Conservation (phyloP, 768 basidiomycete species). For the Suillus occidentalis region DNA sequence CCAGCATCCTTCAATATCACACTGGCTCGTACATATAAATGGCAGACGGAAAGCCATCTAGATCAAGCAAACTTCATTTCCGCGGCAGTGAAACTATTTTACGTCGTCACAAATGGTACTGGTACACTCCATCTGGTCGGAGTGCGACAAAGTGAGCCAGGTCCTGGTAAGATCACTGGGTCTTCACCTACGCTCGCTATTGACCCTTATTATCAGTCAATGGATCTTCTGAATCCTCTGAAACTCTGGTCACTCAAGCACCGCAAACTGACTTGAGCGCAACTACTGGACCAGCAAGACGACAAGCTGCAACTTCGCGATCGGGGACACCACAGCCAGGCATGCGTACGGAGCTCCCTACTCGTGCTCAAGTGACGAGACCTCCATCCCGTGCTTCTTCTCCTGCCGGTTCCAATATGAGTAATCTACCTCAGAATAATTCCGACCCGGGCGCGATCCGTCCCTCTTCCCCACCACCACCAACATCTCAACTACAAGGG, state of each 20-base stretch:
- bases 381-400: slow-evolving; percentile 41
- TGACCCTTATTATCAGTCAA: slow-evolving; percentile 12
- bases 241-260: slow-evolving; percentile 17
- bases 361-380: slow-evolving; percentile 25
- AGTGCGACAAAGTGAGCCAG: slow-evolving; percentile 42
- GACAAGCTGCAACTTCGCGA: slow-evolving; percentile 10
- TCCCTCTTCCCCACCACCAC: slow-evolving; percentile 22
- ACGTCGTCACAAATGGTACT: slow-evolving; percentile 42
- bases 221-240: slow-evolving; percentile 19
- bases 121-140: slow-evolving; percentile 59
- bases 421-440: slow-evolving; percentile 25
- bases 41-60: slow-evolving; percentile 74
- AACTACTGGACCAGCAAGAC: slow-evolving; percentile 4
- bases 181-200: slow-evolving; percentile 2
- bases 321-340: neutral
- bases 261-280: slow-evolving; percentile 9
- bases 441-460: slow-evolving; percentile 12
- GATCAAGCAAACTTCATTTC: slow-evolving; percentile 79
- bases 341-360: slow-evolving; percentile 16
- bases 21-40: slow-evolving; percentile 85
- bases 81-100: slow-evolving; percentile 63
- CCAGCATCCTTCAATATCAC: slow-evolving; percentile 74
- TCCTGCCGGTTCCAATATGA: slow-evolving; percentile 33
- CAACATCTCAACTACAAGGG: slow-evolving; percentile 21
- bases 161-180: slow-evolving; percentile 32